Conservation (phyloP, 116 monocot genomes). For the Cymodocea nodosa region DNA sequence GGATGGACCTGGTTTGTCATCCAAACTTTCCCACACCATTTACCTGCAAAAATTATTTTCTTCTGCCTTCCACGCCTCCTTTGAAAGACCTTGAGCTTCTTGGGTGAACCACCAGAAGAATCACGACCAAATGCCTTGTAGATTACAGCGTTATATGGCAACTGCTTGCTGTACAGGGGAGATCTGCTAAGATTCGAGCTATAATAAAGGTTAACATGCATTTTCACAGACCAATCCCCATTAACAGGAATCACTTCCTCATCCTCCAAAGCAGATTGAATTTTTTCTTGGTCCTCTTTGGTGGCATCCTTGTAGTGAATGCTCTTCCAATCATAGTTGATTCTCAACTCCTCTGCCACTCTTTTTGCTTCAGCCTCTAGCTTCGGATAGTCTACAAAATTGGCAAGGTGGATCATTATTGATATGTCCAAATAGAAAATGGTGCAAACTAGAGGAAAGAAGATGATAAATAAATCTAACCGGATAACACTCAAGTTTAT, state of each 20-base stretch:
- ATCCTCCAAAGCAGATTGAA: slow-evolving; percentile 53
- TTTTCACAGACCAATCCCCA: slow-evolving; percentile 90
- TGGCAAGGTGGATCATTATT: not conserved
- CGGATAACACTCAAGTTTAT: too few species aligned
- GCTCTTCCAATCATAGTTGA: slow-evolving; percentile 49
- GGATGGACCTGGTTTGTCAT: slow-evolving; percentile 95
- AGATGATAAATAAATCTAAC: too few species aligned
- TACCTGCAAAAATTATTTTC: slow-evolving; percentile 61
- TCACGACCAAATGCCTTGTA: slow-evolving; percentile 63
- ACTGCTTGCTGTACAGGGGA: slow-evolving; percentile 83
- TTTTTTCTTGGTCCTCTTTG: slow-evolving; percentile 45
- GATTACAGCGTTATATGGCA: slow-evolving; percentile 87
- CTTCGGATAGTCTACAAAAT: slow-evolving; percentile 74
- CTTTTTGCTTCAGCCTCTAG: slow-evolving; percentile 63
- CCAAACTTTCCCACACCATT: slow-evolving; percentile 98
- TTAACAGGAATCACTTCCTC: slow-evolving; percentile 73
- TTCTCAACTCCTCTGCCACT: slow-evolving; percentile 54
- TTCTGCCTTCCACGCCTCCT: slow-evolving; percentile 47
- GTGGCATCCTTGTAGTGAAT: slow-evolving; percentile 43
- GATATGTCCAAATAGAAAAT: too few species aligned
- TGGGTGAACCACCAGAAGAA: slow-evolving; percentile 27
- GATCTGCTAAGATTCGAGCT: slow-evolving; percentile 87
- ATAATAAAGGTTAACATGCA: slow-evolving; percentile 86
- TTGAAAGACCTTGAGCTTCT: slow-evolving; percentile 19
- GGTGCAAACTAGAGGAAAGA: too few species aligned